Conservation (phyloP, 1,284 basidiomycete genomes). For the Ustilago crameri region DNA sequence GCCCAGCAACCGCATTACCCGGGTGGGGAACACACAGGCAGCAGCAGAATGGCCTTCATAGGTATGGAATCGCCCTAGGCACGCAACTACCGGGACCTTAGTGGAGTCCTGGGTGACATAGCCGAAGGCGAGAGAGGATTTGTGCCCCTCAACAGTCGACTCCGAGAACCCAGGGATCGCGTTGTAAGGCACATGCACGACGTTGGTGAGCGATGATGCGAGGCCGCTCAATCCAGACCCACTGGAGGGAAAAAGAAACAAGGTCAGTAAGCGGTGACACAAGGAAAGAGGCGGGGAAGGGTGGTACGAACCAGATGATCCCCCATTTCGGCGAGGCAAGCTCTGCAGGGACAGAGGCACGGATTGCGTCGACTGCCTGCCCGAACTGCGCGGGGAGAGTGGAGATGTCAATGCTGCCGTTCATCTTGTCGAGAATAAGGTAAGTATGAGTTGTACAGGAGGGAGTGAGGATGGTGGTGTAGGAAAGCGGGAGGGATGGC, state of each 20-base stretch:
- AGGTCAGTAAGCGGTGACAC: constrained; percentile 4
- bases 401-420: constrained; percentile 9
- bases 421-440: not conserved
- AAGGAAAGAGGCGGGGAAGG: not conserved
- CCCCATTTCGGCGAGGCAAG: constrained; percentile 54
- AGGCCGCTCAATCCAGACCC: constrained; percentile 54
- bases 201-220: constrained; percentile 28
- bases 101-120: constrained; percentile 70
- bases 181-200: constrained; percentile 50
- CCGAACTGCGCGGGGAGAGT: constrained; percentile 41
- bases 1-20: constrained; percentile 79
- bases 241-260: constrained; percentile 1
- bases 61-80: constrained; percentile 84
- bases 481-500: not conserved
- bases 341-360: constrained; percentile 21
- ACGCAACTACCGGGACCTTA: constrained; percentile 79
- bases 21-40: constrained; percentile 76
- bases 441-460: too few relatives aligned
- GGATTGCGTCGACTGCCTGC: constrained; percentile 46
- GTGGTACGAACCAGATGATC: constrained; percentile 50
- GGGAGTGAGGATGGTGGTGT: not conserved
- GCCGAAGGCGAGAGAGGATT: constrained; percentile 81
- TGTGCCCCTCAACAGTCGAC: constrained; percentile 77
- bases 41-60: constrained; percentile 80
- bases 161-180: constrained; percentile 52